These are phyloP conservation scores for Cydonia oblonga DNA, from an alignment of 331 rosid genomes.

Conservation along the genomic window DNA sequence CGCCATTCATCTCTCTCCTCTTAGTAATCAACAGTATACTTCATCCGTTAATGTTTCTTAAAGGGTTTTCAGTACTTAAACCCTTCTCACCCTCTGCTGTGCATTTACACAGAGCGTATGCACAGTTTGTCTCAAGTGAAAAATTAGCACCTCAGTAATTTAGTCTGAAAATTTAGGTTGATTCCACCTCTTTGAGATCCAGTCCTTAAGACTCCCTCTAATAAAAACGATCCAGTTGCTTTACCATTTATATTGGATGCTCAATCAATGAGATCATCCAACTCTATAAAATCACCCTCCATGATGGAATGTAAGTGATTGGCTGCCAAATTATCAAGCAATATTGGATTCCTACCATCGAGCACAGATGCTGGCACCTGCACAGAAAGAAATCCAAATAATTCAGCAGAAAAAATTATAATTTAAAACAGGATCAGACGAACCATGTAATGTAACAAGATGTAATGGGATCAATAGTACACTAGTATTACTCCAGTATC, in stretches of 20 bases:
- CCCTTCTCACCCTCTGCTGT: constrained; percentile 9
- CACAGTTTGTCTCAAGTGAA: background rate
- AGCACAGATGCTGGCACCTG: constrained; percentile 36
- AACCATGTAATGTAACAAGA: background rate
- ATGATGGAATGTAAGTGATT: constrained; percentile 20
- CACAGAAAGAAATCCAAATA: constrained; percentile 1
- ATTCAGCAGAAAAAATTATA: background rate
- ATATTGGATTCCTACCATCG: constrained; percentile 6
- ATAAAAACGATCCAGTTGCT: background rate
- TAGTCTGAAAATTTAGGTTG: constrained; percentile 8
- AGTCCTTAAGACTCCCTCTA: background rate
- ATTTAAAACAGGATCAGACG: background rate
- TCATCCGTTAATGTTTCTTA: constrained; percentile 9
- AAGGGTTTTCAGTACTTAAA: constrained; percentile 13
- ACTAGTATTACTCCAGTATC: background rate
- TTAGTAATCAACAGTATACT: constrained; percentile 8
- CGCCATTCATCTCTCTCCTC: constrained; percentile 25
- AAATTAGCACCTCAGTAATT: constrained; percentile 14
- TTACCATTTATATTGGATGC: constrained; percentile 2
- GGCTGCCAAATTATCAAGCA: constrained; percentile 15
- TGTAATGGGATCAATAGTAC: background rate
- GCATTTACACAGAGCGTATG: background rate
- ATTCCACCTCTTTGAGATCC: constrained; percentile 13
- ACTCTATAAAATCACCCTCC: constrained; percentile 55
- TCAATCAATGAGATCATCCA: constrained; percentile 46